Evolutionary conservation across 2,329 filamentous ascomycete genomes (phyloP), one percentile per base, ranked within the genome.

Genomic region (Diaporthe batatas): DNA sequence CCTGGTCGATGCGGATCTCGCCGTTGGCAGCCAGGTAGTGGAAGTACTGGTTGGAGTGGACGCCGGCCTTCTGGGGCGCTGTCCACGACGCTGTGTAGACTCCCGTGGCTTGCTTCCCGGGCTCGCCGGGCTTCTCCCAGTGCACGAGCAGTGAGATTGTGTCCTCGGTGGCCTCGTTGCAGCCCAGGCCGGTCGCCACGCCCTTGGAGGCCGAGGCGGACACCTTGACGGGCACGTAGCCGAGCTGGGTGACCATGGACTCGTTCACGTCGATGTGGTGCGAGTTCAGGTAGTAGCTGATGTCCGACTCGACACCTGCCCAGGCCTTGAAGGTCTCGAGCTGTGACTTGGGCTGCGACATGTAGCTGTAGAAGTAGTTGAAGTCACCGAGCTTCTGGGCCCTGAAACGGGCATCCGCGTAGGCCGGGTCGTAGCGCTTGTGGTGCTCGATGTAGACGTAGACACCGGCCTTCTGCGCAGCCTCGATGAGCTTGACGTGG

Each of bases 321-420:
- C 95, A 98, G 3, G 94, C 93, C 83, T 94, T 95, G 91, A 98
- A 98, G 0, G 95, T 98, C 86, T 97, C 93, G 62, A 98, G 89
- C 84, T 97, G 95, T 67, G 89, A 94, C 85, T 97, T 97, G 74
- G 92, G 93, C 86, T 98, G 95, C 65, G 91, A 94, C 95, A 98
- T 97, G 89, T 98, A 98, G 78, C 90, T 93, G 88, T 98, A 98
- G 82, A 97, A 98, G 88, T 98, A 98, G 87, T 97, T 98, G 90
- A 98, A 98, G 84, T 98, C 94, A 76, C 95, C 95, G 10, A 98
- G 86, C 69, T 87, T 91, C 79, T 90, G 85, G 18, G 94, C 94
- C 77, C 92, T 91, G 84, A 92, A 92, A 65, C 92, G 90, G 18
- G 96, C 96, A 82, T 98, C 95, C 18, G 94, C 91, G 85, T 98